These are phyloP conservation scores for Dictyostelium citrinum DNA, from an alignment of 78 protist species.

Conservation along the genomic window DNA sequence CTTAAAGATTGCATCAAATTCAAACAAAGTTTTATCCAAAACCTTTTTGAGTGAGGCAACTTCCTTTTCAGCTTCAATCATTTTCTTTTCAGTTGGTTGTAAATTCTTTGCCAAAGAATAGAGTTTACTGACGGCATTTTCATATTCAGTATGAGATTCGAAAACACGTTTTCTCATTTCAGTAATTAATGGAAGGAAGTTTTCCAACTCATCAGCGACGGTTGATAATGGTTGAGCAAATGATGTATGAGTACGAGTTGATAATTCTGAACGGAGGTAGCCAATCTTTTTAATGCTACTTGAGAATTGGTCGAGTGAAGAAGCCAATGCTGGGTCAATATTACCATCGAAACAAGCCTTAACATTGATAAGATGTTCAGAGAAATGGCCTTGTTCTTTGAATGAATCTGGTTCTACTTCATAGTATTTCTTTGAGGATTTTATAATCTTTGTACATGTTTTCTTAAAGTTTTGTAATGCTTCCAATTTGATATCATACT, in stretches of 20 bases:
- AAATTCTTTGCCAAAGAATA: conserved; percentile 51
- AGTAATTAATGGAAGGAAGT: conserved; percentile 28
- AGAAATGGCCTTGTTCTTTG: conserved; percentile 68
- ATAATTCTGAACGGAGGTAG: conserved; percentile 20
- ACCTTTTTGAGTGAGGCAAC: conserved; percentile 8
- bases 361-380: conserved; percentile 5
- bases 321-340: background rate
- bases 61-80: conserved; percentile 55
- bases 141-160: conserved; percentile 53
- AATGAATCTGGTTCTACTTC: conserved; percentile 53
- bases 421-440: conserved; percentile 59
- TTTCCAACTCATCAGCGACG: conserved; percentile 35
- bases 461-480: conserved; percentile 38
- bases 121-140: conserved; percentile 15
- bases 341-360: conserved; percentile 10
- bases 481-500: conserved; percentile 49
- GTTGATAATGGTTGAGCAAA: conserved; percentile 28
- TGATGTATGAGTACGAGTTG: conserved; percentile 18
- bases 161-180: conserved; percentile 61
- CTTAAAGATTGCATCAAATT: conserved; percentile 50
- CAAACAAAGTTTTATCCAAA: conserved; percentile 11
- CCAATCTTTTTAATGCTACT: conserved; percentile 41
- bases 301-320: conserved; percentile 32
- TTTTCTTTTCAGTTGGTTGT: conserved; percentile 54
- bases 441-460: conserved; percentile 36